Conservation (phyloP, 345 rosid genomes). For the Syzygium jambos region DNA sequence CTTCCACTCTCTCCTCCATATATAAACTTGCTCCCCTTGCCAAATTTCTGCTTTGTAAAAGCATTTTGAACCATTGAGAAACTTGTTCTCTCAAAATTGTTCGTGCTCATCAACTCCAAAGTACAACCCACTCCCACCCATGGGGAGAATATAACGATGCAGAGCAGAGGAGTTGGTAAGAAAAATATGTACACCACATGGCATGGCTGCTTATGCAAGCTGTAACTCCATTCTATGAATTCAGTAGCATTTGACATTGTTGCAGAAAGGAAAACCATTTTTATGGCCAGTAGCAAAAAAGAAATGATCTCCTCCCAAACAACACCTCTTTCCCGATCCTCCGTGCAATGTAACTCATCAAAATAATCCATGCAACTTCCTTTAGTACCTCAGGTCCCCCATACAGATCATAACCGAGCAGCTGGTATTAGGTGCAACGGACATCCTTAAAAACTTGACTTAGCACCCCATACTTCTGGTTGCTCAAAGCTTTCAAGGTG, state of each 20-base stretch:
- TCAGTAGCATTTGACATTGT: conserved; percentile 90
- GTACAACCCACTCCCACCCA: conserved; percentile 83
- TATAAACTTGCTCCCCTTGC: conserved; percentile 37
- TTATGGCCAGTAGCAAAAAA: conserved; percentile 80
- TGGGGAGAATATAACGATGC: conserved; percentile 89
- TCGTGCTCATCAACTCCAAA: conserved; percentile 92
- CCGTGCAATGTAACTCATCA: conserved; percentile 93
- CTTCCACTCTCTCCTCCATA: conserved; percentile 77
- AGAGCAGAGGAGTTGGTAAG: conserved; percentile 67
- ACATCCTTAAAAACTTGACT: conserved; percentile 86
- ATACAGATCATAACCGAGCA: conserved; percentile 92
- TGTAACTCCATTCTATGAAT: conserved; percentile 93
- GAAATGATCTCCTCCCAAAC: conserved; percentile 96
- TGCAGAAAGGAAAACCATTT: conserved; percentile 95
- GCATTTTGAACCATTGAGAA: conserved; percentile 71
- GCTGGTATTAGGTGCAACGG: conserved; percentile 85
- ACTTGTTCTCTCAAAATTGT: conserved; percentile 86
- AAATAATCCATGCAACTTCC: conserved; percentile 98
- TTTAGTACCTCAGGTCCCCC: conserved; percentile 89
- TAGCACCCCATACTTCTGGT: conserved; percentile 87
- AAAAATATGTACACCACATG: conserved; percentile 95
- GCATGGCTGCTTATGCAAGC: conserved; percentile 88
- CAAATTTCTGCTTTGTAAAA: conserved; percentile 56
- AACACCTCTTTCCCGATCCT: conserved; percentile 85
- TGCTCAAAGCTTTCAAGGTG: conserved; percentile 93